Evolutionary conservation across 2,329 filamentous ascomycete genomes (phyloP).

Genomic region (Metarhizium robertsii): DNA sequence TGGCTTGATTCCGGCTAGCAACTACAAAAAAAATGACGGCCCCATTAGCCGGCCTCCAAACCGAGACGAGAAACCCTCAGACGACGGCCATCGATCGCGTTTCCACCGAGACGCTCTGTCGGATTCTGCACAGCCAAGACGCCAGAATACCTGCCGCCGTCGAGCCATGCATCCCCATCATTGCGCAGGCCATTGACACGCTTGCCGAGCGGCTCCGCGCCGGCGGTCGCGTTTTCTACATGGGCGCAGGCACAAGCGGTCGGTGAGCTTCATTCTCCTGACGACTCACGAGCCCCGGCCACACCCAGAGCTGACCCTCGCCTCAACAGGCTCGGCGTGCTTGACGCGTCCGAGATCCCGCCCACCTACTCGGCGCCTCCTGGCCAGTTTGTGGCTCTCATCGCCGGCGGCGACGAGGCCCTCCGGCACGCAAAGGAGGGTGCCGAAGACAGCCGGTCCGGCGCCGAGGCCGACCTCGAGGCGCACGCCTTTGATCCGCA

Average conservation of each 20-base stretch:
- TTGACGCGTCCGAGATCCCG: slow-evolving; percentile 32
- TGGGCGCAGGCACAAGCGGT: slow-evolving; percentile 33
- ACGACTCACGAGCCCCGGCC: background rate
- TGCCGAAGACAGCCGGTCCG: slow-evolving; percentile 27
- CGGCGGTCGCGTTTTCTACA: slow-evolving; percentile 14
- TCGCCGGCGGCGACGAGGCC: slow-evolving; percentile 31
- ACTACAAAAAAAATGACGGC: background rate
- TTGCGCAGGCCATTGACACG: slow-evolving; percentile 10
- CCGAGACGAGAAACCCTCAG: slow-evolving; percentile 10
- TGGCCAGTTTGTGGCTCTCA: slow-evolving; percentile 29
- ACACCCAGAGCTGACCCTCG: background rate
- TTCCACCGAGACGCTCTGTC: slow-evolving; percentile 7
- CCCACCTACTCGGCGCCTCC: slow-evolving; percentile 29
- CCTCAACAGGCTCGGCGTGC: slow-evolving; percentile 23
- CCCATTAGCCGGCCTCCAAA: slow-evolving; percentile 10
- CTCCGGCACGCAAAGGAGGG: slow-evolving; percentile 30
- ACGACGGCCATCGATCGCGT: slow-evolving; percentile 8
- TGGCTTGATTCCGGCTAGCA: no score
- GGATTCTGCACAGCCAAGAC: no score
- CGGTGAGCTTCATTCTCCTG: slow-evolving; percentile 17
- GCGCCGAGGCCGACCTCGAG: slow-evolving; percentile 21
- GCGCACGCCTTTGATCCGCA: slow-evolving; percentile 17
- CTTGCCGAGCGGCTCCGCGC: slow-evolving; percentile 7
- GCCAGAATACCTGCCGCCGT: slow-evolving; percentile 7
- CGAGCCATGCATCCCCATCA: slow-evolving; percentile 10